Percentiles rank a stretch among this genome's conserved stretches.
phyloP scores from a whole-genome alignment of 495 filamentous ascomycete species.

The Tuber brumale region DNA sequence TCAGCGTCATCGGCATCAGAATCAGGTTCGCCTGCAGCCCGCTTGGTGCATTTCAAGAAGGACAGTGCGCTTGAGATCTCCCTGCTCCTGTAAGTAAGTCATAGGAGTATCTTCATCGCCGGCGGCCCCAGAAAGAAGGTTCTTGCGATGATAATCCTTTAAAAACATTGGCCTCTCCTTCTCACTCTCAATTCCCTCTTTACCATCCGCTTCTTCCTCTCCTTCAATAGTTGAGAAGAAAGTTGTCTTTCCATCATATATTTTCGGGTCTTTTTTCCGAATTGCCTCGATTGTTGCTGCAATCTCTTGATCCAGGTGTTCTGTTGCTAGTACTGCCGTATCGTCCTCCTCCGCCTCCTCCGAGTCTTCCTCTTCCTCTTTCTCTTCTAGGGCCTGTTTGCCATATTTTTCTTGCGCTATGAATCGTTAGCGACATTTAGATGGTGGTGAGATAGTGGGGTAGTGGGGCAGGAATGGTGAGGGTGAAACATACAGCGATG shows the following conservation, averaged over 20 bases:
- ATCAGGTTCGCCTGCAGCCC: conserved; percentile 44
- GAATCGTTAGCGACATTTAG: conserved; percentile 10
- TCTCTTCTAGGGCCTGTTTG: conserved; percentile 43
- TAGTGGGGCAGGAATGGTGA: background rate
- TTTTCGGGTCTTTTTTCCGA: conserved; percentile 74
- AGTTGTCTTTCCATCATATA: conserved; percentile 70
- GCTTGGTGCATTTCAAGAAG: conserved; percentile 72
- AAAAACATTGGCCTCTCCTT: conserved; percentile 80
- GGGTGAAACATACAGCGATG: conserved; percentile 57
- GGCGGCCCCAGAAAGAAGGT: conserved; percentile 60
- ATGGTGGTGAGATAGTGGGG: conserved; percentile 6
- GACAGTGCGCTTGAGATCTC: conserved; percentile 65
- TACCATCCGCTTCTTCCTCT: conserved; percentile 40
- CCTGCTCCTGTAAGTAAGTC: conserved; percentile 82
- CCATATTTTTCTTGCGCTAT: conserved; percentile 84
- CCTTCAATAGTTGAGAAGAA: conserved; percentile 68
- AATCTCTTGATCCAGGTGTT: conserved; percentile 78
- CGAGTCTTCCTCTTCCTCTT: conserved; percentile 46
- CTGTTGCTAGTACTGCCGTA: conserved; percentile 71
- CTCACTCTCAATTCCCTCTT: conserved; percentile 43
- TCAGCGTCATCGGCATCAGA: conserved; percentile 57
- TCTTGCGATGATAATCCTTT: conserved; percentile 82
- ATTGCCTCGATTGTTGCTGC: conserved; percentile 78
- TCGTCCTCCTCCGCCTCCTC: conserved; percentile 81
- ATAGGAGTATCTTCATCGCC: conserved; percentile 54